Conservation (phyloP, 2,329 filamentous ascomycete genomes). For the Didymella sp. region DNA sequence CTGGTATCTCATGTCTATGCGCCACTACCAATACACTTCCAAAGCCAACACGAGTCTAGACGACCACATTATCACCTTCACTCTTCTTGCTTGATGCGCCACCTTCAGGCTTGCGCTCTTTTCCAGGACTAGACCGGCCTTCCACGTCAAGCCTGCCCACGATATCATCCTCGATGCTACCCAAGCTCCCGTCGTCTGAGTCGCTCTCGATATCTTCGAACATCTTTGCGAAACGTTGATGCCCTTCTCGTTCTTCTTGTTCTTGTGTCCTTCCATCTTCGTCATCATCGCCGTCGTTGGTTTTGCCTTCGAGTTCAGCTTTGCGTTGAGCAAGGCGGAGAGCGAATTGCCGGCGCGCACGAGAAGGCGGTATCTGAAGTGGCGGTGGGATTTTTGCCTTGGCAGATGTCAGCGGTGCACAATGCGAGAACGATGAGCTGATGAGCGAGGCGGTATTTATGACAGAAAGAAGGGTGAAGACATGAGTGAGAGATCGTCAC, state of each 20-base stretch:
- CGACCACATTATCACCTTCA: constrained; percentile 6
- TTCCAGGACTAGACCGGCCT: constrained; percentile 4
- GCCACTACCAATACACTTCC: constrained; percentile 18
- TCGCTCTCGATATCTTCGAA: constrained; percentile 46
- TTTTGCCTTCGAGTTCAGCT: constrained; percentile 35
- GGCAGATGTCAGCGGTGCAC: constrained; percentile 55
- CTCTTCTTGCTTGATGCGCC: not conserved
- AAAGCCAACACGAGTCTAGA: constrained; percentile 6
- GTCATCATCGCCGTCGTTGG: constrained; percentile 23
- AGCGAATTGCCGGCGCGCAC: constrained; percentile 89
- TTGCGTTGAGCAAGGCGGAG: constrained; percentile 71
- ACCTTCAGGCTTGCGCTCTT: constrained; percentile 6
- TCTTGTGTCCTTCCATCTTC: constrained; percentile 31
- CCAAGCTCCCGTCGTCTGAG: constrained; percentile 32
- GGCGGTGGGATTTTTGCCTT: constrained; percentile 52
- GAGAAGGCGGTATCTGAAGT: constrained; percentile 85
- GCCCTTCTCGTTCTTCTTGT: constrained; percentile 42
- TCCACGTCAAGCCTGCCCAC: constrained; percentile 16
- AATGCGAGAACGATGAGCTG: constrained; percentile 2
- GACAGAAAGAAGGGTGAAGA: not conserved
- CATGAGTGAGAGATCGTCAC: constrained; percentile 5
- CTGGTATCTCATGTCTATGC: constrained; percentile 19
- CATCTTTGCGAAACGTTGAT: constrained; percentile 44
- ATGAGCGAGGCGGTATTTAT: constrained; percentile 14
- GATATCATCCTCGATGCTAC: constrained; percentile 17